Evolutionary conservation across 176 grass and related monocot species (phyloP), one percentile per base, ranked within the genome.

Genomic region (Carex kokanica): DNA sequence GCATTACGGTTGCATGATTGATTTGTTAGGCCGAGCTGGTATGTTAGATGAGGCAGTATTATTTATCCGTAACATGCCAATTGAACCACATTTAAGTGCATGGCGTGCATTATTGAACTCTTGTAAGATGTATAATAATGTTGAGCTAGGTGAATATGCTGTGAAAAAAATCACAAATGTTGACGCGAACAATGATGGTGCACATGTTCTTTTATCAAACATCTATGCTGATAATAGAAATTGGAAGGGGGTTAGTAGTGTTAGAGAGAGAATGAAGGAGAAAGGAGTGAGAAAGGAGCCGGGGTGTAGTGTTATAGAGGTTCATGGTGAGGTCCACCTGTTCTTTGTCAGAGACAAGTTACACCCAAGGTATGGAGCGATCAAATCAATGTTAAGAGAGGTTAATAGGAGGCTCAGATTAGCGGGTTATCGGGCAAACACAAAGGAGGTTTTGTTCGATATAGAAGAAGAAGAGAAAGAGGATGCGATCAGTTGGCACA

Each of bases 391-490:
- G 94, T 55, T 97, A 79, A 85, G 71, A 20, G 88, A 88, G 78
- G 93, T 91, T 47, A 68, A 11, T 4, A 81, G 21, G 79, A 93
- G 88, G 70, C 57, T 93, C 41, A 91, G 84, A 49, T 56, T 91
- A 65, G 85, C 86, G 1, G 94, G 89, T 9, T 91, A 93, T 15
- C 13, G 32, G 0, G 89, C 89, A 1, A 93, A 90, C 57, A 97
- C 91, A 9, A 87, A 88, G 29, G 89, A 91, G 78, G 94, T 97
- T 5, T 0, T 91, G 61, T 93, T 93, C 21, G 88, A 93, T 36
- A 91, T 97, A 8, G 89, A 97, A 83, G 94, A 97, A 85, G 91
- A 97, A 71, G 94, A 97, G 84, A 93, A 93, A 85, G 91, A 97
- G 80, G 74, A 67, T 49, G 94, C 82, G 0, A 78, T 97, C 20